A percentile compares a stretch with the other conserved stretches of the same genome.
Conservation (phyloP, 805 yeast species). For the Saturnispora hagleri region DNA sequence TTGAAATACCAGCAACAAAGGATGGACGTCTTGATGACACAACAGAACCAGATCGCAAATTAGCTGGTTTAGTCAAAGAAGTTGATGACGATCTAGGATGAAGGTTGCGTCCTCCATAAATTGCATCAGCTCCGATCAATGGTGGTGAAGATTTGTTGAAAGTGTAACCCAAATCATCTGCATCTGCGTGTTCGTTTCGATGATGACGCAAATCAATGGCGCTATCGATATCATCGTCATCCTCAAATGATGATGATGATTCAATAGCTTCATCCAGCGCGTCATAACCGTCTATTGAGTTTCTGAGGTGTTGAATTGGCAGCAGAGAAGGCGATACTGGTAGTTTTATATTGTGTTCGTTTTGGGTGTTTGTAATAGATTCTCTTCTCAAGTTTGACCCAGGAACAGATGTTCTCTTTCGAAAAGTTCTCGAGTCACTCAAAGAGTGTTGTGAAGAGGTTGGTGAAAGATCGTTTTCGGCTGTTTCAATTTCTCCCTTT, state of each 20-base stretch:
- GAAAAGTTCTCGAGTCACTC: background rate
- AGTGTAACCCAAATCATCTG: background rate
- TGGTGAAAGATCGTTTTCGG: background rate
- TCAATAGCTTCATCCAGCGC: slow-evolving; percentile 32
- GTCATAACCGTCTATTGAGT: slow-evolving; percentile 22
- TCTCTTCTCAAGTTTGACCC: slow-evolving; percentile 32
- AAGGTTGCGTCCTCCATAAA: background rate
- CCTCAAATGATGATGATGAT: slow-evolving; percentile 32
- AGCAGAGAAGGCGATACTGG: slow-evolving; percentile 32
- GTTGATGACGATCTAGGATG: slow-evolving; percentile 8
- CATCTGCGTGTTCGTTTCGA: slow-evolving; percentile 14
- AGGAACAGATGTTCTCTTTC: background rate
- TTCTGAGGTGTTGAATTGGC: slow-evolving; percentile 25
- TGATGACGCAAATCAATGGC: background rate
- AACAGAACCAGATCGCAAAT: slow-evolving; percentile 18
- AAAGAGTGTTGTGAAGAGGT: background rate
- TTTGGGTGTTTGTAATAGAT: slow-evolving; percentile 38
- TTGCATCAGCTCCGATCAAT: background rate
- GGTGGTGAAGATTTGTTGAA: slow-evolving; percentile 8
- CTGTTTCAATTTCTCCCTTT: slow-evolving; percentile 1
- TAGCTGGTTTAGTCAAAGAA: slow-evolving; percentile 4
- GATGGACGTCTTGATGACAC: slow-evolving; percentile 24
- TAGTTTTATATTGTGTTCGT: slow-evolving; percentile 38
- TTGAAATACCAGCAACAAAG: slow-evolving; percentile 25
- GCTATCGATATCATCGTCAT: slow-evolving; percentile 14